Evolutionary conservation across 352 stramenopile species (phyloP), one percentile per base, ranked within the genome.

Genomic region (Aphanomyces cochlioides): DNA sequence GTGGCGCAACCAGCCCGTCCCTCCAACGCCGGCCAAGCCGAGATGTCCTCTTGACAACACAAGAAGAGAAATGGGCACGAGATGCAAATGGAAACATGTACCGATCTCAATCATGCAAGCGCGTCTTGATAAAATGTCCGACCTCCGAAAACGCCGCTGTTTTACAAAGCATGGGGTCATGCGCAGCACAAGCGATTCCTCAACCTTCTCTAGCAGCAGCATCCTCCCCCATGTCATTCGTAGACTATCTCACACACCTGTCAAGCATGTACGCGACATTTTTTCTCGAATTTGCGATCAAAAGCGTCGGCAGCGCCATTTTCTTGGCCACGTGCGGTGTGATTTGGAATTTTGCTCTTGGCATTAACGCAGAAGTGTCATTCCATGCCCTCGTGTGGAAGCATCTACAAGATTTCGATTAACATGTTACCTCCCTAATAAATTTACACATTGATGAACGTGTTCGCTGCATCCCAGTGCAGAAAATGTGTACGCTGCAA

Each of bases 381-480:
- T 61, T 61, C 28, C 54, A 61, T 37, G 21, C 19, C 6, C 54
- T 61, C 34, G 5, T 61, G 28, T 61, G 54, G 54, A 61, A 61
- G 28, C 54, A 61, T 61, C 36, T 61, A 12, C 54, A 61, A 39
- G 54, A 61, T 50, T 50, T 50, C 10, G 43, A 50, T n/a, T 50
- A 50, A 50, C 10, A 40, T 2, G 28, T 28, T 28, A 0, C 28
- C 28, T 28, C 28, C 28, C 28, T 28, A 28, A 28, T 28, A 28
- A 28, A 28, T 28, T 28, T 28, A 28, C 28, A 2, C 28, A 28
- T 28, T 28, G 28, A 28, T 28, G 28, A 28, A 28, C 28, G 28
- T 28, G 28, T 28, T 28, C 28, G 28, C 28, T 28, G 28, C 28
- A 2, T 28, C 28, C 28, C 28, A 28, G 28, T 28, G 28, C 28